Evolutionary conservation across 1,284 basidiomycete species (phyloP).

Genomic region (Marasmius sp.): DNA sequence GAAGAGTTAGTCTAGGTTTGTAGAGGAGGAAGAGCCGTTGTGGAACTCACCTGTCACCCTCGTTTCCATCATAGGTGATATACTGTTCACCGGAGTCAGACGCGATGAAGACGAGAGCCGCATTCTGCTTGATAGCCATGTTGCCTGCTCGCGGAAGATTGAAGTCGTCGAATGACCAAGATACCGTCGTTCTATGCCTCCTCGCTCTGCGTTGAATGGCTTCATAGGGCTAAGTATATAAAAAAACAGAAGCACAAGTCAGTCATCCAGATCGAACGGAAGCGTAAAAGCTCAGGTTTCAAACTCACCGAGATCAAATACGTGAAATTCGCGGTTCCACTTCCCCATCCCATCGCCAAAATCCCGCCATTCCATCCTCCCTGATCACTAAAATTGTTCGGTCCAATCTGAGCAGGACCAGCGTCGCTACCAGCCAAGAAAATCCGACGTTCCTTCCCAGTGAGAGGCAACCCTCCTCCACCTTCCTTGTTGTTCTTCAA

Average conservation of each 20-base stretch:
- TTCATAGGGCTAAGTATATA: constrained; percentile 33
- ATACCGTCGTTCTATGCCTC: constrained; percentile 31
- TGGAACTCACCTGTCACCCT: constrained; percentile 57
- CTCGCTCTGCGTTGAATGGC: constrained; percentile 35
- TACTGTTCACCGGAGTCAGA: constrained; percentile 51
- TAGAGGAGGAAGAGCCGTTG: neutral
- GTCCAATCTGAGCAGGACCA: constrained; percentile 65
- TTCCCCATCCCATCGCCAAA: constrained; percentile 87
- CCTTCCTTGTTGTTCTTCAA: constrained; percentile 69
- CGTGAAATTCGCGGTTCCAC: constrained; percentile 62
- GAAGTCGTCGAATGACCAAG: constrained; percentile 36
- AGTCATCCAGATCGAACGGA: constrained; percentile 28
- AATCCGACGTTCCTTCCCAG: constrained; percentile 52
- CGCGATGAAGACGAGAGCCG: constrained; percentile 39
- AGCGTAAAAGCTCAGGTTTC: neutral
- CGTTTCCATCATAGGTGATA: constrained; percentile 75
- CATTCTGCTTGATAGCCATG: constrained; percentile 25
- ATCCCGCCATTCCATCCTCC: constrained; percentile 64
- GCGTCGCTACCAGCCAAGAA: constrained; percentile 70
- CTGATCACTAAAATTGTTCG: constrained; percentile 73
- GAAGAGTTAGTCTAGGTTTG: too few species aligned
- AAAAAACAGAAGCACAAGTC: neutral
- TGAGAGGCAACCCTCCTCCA: constrained; percentile 59
- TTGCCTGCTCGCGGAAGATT: constrained; percentile 26
- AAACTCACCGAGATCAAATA: constrained; percentile 56